Evolutionary conservation across 2,329 filamentous ascomycete genomes (phyloP).

Genomic region (Ceratocystis huliohia): DNA sequence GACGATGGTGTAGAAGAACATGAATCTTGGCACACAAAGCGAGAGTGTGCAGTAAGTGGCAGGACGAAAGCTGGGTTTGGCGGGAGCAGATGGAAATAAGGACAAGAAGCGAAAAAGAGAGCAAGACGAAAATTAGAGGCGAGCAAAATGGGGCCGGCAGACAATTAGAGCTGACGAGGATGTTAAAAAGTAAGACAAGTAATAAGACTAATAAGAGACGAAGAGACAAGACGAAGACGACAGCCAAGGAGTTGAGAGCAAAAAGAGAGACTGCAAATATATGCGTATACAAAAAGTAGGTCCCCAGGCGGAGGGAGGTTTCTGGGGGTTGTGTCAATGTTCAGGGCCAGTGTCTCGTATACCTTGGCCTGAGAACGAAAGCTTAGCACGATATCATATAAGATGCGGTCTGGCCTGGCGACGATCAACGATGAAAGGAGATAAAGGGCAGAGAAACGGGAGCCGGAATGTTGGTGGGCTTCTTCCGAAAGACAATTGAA

Average conservation of each 20-base stretch:
- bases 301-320: background rate
- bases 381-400: background rate
- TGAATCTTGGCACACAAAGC: too few relatives aligned
- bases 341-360: background rate
- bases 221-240: background rate
- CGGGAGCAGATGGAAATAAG: background rate
- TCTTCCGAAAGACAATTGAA: too few relatives aligned
- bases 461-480: too few relatives aligned
- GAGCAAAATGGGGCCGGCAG: background rate
- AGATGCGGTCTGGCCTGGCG: background rate
- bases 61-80: background rate
- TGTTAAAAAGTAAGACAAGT: background rate
- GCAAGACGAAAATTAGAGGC: background rate
- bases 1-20: too few relatives aligned
- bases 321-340: background rate
- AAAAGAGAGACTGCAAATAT: background rate
- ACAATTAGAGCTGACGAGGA: background rate
- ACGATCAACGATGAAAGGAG: background rate
- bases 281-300: background rate
- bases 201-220: background rate
- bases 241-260: background rate
- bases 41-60: background rate
- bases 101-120: background rate
- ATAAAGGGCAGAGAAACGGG: too few relatives aligned
- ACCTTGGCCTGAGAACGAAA: background rate